Evolutionary conservation across 2,329 filamentous ascomycete genomes (phyloP), one percentile per base, ranked within the genome.

Genomic region (Clonostachys solani): DNA sequence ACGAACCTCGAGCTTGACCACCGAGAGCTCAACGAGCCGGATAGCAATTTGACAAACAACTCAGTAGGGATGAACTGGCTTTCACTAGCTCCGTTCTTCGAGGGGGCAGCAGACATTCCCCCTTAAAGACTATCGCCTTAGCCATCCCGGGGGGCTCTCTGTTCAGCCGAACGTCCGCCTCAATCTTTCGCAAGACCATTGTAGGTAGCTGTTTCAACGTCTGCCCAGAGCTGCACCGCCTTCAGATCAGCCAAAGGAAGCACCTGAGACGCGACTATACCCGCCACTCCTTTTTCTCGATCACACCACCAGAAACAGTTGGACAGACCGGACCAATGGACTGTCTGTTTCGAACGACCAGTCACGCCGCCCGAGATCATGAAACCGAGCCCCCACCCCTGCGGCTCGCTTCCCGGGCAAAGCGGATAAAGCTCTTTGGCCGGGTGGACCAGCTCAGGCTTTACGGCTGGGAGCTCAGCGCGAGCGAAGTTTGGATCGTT

Each of bases 221-320:
- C 45, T 7, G 42, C 44, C 64, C 65, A 71, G 12, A 72, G 36
- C 0, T 53, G 53, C 6, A 64, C 6, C 5, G 71, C 63, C 1
- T 62, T 50, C 0, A 53, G 43, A 46, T 73, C 63, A 2, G 44
- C 63, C 54, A 73, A 73, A 0, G 73, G 72, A 48, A 76, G 42
- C 18, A 75, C 65, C 54, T 76, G 73, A 23, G 63, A 61, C 34
- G 61, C 64, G 15, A 75, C 57, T 15, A 77, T 65, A 0, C 71
- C 73, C 0, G 69, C 78, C 48, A 81, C 62, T 0, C 75, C 78
- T 50, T 69, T 75, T 57, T 80, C 74, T 16, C 77, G 60, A 60
- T 83, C 79, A 42, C 66, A 65, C 78, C 77, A 83, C 77, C 78
- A 83, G 52, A 67, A 82, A 40, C 74, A 52, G 58, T 83, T 83